phyloP scores from a whole-genome alignment of 768 basidiomycete species.

The Amanita exitialis region DNA sequence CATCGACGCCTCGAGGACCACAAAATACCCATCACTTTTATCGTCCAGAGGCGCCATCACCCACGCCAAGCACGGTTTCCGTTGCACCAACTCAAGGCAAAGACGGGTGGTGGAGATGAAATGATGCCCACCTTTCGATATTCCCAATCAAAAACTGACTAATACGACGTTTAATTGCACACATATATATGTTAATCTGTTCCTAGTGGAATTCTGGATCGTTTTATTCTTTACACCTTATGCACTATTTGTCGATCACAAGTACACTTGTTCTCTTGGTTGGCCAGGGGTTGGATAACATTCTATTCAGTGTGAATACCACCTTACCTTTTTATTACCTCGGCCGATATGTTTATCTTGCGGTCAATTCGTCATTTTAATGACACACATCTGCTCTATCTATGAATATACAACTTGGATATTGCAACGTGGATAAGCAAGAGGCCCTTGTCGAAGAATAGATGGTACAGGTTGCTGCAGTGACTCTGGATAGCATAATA shows the following conservation, averaged over 20 bases:
- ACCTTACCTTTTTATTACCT: background rate
- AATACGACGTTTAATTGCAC: conserved; percentile 4
- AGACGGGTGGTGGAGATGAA: conserved; percentile 74
- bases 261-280: too few species aligned
- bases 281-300: background rate
- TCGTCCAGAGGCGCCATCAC: conserved; percentile 43
- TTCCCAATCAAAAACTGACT: background rate
- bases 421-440: background rate
- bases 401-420: conserved; percentile 6
- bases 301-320: background rate
- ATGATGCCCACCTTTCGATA: background rate
- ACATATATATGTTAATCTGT: background rate
- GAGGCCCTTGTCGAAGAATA: background rate
- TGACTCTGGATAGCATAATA: background rate
- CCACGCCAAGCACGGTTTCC: conserved; percentile 70
- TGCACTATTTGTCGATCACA: background rate
- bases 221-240: background rate
- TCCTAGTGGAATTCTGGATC: background rate
- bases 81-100: conserved; percentile 57
- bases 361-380: background rate
- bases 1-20: conserved; percentile 25
- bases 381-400: conserved; percentile 2
- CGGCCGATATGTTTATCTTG: background rate
- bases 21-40: conserved; percentile 16
- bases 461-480: background rate